Percentiles rank a stretch among this genome's conserved stretches.
Conservation (phyloP, 148 eudicot species). For the Chenopodium quinoa region DNA sequence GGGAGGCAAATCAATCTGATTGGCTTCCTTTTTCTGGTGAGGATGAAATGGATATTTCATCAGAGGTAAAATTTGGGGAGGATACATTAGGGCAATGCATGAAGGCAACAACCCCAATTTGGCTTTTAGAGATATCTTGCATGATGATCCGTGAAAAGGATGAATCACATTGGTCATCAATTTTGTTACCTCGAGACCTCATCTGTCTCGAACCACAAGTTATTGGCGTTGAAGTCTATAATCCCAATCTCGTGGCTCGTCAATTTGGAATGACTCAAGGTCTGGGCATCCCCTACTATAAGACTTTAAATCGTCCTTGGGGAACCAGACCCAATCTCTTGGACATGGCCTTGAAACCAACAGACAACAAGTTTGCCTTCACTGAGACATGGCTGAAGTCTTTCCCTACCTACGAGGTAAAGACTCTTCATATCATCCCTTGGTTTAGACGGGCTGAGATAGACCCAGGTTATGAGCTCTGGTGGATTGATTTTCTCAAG, state of each 20-base stretch:
- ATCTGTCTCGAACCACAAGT: constrained; percentile 26
- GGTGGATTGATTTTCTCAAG: constrained; percentile 25
- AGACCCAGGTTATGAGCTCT: constrained; percentile 26
- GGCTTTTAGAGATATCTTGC: constrained; percentile 19
- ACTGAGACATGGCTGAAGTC: constrained; percentile 24
- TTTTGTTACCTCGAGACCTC: constrained; percentile 25
- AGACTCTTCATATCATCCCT: constrained; percentile 12
- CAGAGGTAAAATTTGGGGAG: constrained; percentile 10
- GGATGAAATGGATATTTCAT: constrained; percentile 18
- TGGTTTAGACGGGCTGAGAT: constrained; percentile 24
- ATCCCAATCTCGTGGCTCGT: constrained; percentile 29
- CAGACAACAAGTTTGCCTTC: constrained; percentile 12
- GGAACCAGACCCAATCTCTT: constrained; percentile 25
- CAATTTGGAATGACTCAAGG: constrained; percentile 31
- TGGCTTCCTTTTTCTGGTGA: constrained; percentile 20
- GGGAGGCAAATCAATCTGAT: constrained; percentile 22
- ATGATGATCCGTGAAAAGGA: constrained; percentile 13
- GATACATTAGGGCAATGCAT: constrained; percentile 18
- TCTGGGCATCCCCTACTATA: constrained; percentile 24
- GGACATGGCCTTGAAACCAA: constrained; percentile 13
- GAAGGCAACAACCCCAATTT: constrained; percentile 26
- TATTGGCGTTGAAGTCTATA: constrained; percentile 25
- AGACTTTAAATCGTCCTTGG: constrained; percentile 29
- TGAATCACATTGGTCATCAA: constrained; percentile 21
- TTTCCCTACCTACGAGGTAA: constrained; percentile 14